phyloP scores from a whole-genome alignment of 192 early-diverging fungal species.

The Irineochytrium annulatum region DNA sequence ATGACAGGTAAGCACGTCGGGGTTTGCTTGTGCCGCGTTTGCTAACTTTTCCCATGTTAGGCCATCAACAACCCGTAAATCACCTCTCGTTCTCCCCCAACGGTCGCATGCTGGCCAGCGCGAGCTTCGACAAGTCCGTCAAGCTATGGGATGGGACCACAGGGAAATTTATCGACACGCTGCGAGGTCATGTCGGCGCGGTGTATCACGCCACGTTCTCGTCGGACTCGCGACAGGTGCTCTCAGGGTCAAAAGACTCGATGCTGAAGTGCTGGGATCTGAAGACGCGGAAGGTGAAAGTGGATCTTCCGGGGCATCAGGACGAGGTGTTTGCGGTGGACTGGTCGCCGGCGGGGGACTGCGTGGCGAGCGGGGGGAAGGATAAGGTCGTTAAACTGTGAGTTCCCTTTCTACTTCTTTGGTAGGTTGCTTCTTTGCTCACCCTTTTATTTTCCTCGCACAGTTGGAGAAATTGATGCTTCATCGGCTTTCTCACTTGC shows the following conservation, averaged over 20 bases:
- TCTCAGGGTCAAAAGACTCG: conserved; percentile 86
- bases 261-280: conserved; percentile 94
- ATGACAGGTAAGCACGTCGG: conserved; percentile 10
- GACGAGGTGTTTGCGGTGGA: conserved; percentile 95
- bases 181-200: conserved; percentile 92
- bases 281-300: conserved; percentile 83
- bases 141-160: conserved; percentile 93
- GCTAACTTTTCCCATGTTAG: conserved; percentile 66
- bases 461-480: no score
- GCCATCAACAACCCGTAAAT: conserved; percentile 95
- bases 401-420: conserved; percentile 10
- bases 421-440: not conserved
- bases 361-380: conserved; percentile 89
- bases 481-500: no score
- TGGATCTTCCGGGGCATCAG: conserved; percentile 92
- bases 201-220: conserved; percentile 97
- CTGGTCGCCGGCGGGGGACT: conserved; percentile 89
- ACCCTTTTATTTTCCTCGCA: no score
- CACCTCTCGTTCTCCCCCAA: conserved; percentile 93
- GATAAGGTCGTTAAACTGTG: conserved; percentile 88
- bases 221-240: conserved; percentile 84
- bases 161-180: conserved; percentile 84
- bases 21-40: not conserved
- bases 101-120: conserved; percentile 81
- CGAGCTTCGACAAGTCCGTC: conserved; percentile 94